These are phyloP conservation scores for Omphalotus guepiniiformis DNA, from an alignment of 768 basidiomycete genomes.

Conservation along the genomic window DNA sequence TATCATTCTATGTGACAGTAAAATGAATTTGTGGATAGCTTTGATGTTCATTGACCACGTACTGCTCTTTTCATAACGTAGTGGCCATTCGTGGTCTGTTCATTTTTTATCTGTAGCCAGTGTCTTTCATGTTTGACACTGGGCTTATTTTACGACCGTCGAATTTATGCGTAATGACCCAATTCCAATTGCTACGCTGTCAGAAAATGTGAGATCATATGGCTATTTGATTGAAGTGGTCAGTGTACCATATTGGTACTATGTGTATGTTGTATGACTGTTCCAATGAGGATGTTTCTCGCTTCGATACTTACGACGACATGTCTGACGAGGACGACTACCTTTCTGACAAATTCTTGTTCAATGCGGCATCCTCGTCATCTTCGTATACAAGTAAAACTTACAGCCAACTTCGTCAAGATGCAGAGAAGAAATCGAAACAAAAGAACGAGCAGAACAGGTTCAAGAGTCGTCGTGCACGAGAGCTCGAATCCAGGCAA, in stretches of 20 bases:
- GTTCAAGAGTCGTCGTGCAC: conserved; percentile 60
- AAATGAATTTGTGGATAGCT: conserved; percentile 19
- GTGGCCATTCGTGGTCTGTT: conserved; percentile 7
- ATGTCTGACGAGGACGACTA: conserved; percentile 84
- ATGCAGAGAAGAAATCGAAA: conserved; percentile 52
- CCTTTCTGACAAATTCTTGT: conserved; percentile 82
- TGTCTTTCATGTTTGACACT: conserved; percentile 6
- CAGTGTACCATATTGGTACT: neutral
- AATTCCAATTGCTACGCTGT: too few relatives aligned
- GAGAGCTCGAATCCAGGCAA: conserved; percentile 69
- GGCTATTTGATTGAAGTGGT: neutral
- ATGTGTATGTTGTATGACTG: neutral
- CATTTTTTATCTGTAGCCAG: neutral
- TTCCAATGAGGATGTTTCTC: neutral
- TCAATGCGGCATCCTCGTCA: conserved; percentile 29
- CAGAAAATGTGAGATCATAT: too few relatives aligned
- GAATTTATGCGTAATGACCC: neutral
- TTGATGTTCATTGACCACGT: conserved; percentile 6
- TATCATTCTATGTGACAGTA: conserved; percentile 29
- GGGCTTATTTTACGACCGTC: conserved; percentile 1
- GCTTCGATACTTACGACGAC: conserved; percentile 54
- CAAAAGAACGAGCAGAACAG: conserved; percentile 66
- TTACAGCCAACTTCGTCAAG: conserved; percentile 68
- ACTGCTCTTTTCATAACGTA: neutral
- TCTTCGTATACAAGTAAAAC: conserved; percentile 46